A percentile compares a stretch with the other conserved stretches of the same genome.
Evolutionary conservation across 2,329 filamentous ascomycete genomes (phyloP).

Genomic region (Pestalotiopsis fici): DNA sequence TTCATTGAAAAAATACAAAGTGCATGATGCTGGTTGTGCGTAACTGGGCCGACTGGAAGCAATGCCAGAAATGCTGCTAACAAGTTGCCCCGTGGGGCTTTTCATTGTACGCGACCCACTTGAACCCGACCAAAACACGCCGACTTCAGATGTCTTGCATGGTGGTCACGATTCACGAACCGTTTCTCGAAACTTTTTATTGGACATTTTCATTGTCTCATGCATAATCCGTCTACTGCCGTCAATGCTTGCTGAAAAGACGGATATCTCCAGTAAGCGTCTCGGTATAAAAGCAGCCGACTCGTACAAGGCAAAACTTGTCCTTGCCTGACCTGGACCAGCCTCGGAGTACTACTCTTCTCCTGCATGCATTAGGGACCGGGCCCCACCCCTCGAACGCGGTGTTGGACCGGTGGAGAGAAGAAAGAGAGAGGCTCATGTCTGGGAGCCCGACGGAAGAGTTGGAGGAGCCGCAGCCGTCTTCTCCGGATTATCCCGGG

Average conservation of each 20-base stretch:
- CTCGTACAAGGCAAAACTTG: neutral
- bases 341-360: neutral
- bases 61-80: neutral
- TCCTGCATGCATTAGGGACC: neutral
- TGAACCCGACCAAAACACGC: neutral
- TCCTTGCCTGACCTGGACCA: neutral
- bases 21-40: neutral
- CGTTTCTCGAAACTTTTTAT: neutral
- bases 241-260: neutral
- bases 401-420: neutral
- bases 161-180: neutral
- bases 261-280: neutral
- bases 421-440: neutral
- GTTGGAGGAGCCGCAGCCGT: conserved; percentile 17
- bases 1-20: too few species aligned
- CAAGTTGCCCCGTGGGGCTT: neutral
- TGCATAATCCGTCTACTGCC: neutral
- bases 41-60: too few species aligned
- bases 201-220: neutral
- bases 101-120: neutral
- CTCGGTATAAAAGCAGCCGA: neutral
- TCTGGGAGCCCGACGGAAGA: conserved; percentile 1
- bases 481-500: conserved; percentile 17
- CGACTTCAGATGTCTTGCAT: neutral
- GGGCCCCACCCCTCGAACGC: neutral